phyloP scores from a whole-genome alignment of 495 filamentous ascomycete species.

The Glarea lozoyensis region DNA sequence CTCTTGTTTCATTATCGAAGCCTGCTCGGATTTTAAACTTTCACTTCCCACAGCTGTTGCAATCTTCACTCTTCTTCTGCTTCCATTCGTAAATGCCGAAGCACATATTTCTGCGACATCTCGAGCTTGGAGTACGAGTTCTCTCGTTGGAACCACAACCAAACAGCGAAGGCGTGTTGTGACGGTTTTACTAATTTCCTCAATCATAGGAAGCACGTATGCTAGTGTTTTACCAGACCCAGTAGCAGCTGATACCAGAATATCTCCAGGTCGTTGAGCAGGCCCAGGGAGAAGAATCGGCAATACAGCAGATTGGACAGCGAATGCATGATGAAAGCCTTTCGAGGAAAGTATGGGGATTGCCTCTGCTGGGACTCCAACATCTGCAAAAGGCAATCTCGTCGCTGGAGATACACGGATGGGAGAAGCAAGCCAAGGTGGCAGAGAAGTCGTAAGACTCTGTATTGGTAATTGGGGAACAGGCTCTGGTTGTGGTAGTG shows the following conservation, averaged over 20 bases:
- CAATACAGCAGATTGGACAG: conserved; percentile 74
- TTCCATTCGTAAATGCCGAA: conserved; percentile 27
- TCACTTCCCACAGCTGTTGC: conserved; percentile 76
- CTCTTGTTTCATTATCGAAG: conserved; percentile 19
- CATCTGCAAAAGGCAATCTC: conserved; percentile 48
- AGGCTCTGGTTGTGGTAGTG: conserved; percentile 66
- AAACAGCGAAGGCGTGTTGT: conserved; percentile 61
- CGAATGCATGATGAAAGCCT: conserved; percentile 67
- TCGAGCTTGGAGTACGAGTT: conserved; percentile 76
- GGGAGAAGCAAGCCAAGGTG: conserved; percentile 69
- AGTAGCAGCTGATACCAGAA: conserved; percentile 82
- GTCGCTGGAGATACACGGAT: conserved; percentile 50
- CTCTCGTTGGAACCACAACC: conserved; percentile 82
- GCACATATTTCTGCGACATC: conserved; percentile 62
- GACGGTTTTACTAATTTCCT: conserved; percentile 51
- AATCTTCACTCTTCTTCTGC: conserved; percentile 59
- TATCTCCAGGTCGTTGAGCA: conserved; percentile 52
- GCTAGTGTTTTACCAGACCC: conserved; percentile 92
- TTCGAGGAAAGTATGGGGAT: conserved; percentile 52
- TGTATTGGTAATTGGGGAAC: conserved; percentile 41
- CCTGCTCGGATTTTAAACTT: conserved; percentile 66
- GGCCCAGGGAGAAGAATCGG: conserved; percentile 60
- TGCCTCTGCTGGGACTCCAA: conserved; percentile 47
- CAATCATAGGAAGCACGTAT: conserved; percentile 79
- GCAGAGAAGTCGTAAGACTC: conserved; percentile 46